These are phyloP conservation scores for Diutina ranongensis DNA, from an alignment of 1,139 yeast species.

Conservation along the genomic window DNA sequence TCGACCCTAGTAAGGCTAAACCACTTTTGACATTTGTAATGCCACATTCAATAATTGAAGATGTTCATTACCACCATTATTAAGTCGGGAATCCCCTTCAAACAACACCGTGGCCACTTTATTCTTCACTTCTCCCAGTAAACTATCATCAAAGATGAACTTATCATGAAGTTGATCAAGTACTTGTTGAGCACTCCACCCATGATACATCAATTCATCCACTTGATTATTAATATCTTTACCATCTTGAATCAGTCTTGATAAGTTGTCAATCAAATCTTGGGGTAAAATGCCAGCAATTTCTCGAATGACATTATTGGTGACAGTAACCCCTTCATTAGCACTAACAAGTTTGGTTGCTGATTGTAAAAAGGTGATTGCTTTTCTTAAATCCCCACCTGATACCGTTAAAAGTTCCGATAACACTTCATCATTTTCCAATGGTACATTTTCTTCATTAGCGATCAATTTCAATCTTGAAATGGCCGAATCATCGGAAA, in stretches of 20 bases:
- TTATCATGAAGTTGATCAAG: slow-evolving; percentile 71
- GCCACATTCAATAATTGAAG: slow-evolving; percentile 67
- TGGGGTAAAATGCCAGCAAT: slow-evolving; percentile 79
- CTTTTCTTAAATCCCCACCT: slow-evolving; percentile 85
- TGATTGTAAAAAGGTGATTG: slow-evolving; percentile 84
- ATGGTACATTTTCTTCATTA: slow-evolving; percentile 36
- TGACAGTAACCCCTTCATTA: slow-evolving; percentile 16
- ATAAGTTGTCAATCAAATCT: slow-evolving; percentile 32
- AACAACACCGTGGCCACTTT: slow-evolving; percentile 53
- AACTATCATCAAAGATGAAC: slow-evolving; percentile 45
- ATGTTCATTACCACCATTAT: slow-evolving; percentile 87
- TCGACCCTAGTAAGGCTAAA: slow-evolving; percentile 9
- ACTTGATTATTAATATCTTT: slow-evolving; percentile 33
- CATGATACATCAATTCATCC: slow-evolving; percentile 49
- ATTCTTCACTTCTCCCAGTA: slow-evolving; percentile 49
- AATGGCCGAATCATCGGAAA: slow-evolving; percentile 63
- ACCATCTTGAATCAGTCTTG: slow-evolving; percentile 25
- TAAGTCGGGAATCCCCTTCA: slow-evolving; percentile 62
- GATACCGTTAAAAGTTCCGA: slow-evolving; percentile 52
- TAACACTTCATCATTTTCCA: slow-evolving; percentile 40
- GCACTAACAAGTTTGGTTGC: slow-evolving; percentile 53
- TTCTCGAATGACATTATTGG: slow-evolving; percentile 44
- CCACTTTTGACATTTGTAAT: slow-evolving; percentile 39
- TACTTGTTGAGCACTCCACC: slow-evolving; percentile 82
- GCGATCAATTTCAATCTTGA: slow-evolving; percentile 54